Percentiles rank a stretch among this genome's conserved stretches.
Evolutionary conservation across 2,329 filamentous ascomycete genomes (phyloP).

Genomic region (Aspergillus flavus): DNA sequence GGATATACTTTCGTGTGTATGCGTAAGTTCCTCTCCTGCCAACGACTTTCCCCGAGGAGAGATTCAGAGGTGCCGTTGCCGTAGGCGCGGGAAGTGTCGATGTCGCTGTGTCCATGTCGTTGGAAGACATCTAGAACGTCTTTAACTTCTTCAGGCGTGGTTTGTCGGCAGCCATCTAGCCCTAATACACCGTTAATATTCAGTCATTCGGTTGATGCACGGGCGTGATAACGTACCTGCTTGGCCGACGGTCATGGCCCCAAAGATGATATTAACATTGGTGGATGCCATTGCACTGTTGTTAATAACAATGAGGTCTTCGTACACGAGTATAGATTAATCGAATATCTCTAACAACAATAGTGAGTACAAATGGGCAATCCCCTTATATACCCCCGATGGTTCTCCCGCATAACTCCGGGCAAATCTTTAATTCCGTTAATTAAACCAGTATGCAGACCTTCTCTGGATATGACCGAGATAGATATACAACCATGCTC

Average conservation of each 20-base stretch:
- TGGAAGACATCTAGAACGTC: slow-evolving; percentile 26
- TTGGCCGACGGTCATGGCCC: slow-evolving; percentile 11
- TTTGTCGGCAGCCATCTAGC: neutral
- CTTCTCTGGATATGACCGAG: too few relatives aligned
- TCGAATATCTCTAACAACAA: too few relatives aligned
- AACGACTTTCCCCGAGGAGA: slow-evolving; percentile 38
- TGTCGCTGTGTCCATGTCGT: slow-evolving; percentile 26
- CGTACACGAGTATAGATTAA: too few relatives aligned
- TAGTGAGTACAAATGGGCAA: too few relatives aligned
- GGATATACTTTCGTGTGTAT: slow-evolving; percentile 50
- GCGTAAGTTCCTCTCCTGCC: slow-evolving; percentile 39
- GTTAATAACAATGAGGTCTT: too few relatives aligned
- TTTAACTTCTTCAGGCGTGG: neutral
- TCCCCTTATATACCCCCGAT: too few relatives aligned
- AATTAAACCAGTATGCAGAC: too few relatives aligned
- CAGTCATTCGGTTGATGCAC: neutral
- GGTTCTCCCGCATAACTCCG: neutral
- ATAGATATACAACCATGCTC: too few relatives aligned
- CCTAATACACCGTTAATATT: neutral
- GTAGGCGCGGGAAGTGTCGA: slow-evolving; percentile 34
- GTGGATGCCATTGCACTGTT: neutral
- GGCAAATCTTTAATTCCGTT: neutral
- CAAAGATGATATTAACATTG: slow-evolving; percentile 3
- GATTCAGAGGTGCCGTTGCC: slow-evolving; percentile 33
- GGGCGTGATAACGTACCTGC: neutral